Evolutionary conservation across 352 stramenopile genomes (phyloP), one percentile per base, ranked within the genome.

Genomic region (Phytopythium cucurbitacearum): DNA sequence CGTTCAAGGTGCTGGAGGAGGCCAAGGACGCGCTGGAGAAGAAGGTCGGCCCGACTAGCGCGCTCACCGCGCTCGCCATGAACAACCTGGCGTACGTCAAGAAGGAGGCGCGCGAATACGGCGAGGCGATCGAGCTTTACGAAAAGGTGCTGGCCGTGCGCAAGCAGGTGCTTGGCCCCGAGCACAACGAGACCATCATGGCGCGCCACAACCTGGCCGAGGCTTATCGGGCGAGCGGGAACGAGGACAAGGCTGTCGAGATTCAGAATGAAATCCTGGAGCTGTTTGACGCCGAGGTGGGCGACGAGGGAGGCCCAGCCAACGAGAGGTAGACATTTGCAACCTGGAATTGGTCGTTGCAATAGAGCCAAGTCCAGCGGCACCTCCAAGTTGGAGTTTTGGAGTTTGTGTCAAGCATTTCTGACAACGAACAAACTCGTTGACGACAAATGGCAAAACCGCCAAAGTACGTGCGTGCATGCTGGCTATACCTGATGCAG

Each of bases 201-300:
- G 80, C 81, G 32, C 71, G 73, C 44, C 84, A 94, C 71, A 94
- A 94, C 54, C 69, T 89, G 36, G 78, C 84, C 0, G 84, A 94
- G 54, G 77, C 80, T 1, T 88, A 89, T 46, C 84, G 80, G 34
- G 82, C 84, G 13, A 83, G 66, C 21, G 84, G 84, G 7, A 80
- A 89, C 40, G 84, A 94, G 37, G 76, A 90, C 39, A 89, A 89
- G 40, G 84, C 84, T 3, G 55, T 89, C 36, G 67, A 62, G 45
- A 85, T 94, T 46, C 84, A 94, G 52, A 87, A 90, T 40, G 64
- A 89, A 53, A 91, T 94, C 62, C 51, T 94, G 0, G 82, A 87
- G 40, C 48, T 94, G 9, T 86, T 93, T 39, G 83, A 89, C 33
- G 60, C 61, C 21, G 71, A 81, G 34, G 43, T 67, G 9, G 64